Base-by-base conservation (phyloP, 2,329 filamentous ascomycete species). In the Talaromyces sp. region DNA sequence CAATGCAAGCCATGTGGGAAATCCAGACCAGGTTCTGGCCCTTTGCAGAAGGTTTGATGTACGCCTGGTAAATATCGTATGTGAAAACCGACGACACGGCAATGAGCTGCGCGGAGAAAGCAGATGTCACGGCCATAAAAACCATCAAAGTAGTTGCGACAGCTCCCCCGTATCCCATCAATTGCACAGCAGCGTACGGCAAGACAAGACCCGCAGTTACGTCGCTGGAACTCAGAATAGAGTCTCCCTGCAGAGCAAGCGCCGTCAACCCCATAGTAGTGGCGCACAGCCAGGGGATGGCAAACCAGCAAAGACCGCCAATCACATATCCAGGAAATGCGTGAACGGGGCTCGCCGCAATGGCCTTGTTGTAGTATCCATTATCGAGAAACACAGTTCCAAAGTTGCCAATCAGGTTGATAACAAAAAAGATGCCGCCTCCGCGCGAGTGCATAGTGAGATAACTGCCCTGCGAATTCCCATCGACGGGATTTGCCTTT, bases 331-430 rank as follows among this genome's bases (percentile, higher is more conserved):
- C 92, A 0, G 92, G 92, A 2, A 97, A 84, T 0, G 92, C 93
- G 63, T 93, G 87, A 0, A 93, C 89, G 0, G 91, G 91, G 24
- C 86, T 89, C 0, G 93, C 91, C 7, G 93, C 91, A 68, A 96
- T 96, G 17, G 91, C 92, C 75, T 96, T 96, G 81, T 96, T 95
- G 77, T 92, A 96, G 78, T 96, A 96, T 17, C 89, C 75, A 65
- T 93, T 93, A 70, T 96, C 91, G 51, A 91, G 81, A 78, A 96
- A 96, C 4, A 96, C 90, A 1, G 89, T 92, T 6, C 81, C 88
- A 62, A 93, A 95, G 75, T 93, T 93, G 46, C 90, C 90, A 38
- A 93, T 88, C 54, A 90, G 88, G 75, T 96, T 96, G 77, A 96
- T 96, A 41, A 96, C 86, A 74, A 96, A 96, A 80, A 96, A 96